Conservation (phyloP, 75 land plant genomes). For the Chamaecyparis obtusa region DNA sequence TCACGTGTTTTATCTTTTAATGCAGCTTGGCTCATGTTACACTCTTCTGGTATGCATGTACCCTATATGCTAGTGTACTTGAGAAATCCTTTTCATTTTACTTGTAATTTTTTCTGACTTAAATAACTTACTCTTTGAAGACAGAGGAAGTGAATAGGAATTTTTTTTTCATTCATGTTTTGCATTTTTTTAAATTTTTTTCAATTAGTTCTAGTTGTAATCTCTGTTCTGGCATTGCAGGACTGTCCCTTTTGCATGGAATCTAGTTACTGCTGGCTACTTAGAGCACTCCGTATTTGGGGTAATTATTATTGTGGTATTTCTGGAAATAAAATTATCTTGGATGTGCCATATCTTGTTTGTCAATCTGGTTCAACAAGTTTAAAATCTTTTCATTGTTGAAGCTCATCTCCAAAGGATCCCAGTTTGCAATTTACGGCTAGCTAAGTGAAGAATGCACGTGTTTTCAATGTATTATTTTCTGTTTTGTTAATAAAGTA, state of each 20-base stretch:
- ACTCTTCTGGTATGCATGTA: not conserved
- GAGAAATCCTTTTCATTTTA: not conserved
- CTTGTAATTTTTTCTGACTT: not conserved
- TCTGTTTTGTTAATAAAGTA: not conserved
- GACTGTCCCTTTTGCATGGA: constrained; percentile 96
- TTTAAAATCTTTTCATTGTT: not conserved
- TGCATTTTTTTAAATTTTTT: not conserved
- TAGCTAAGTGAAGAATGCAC: not conserved
- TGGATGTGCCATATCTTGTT: constrained; percentile 1
- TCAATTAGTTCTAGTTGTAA: not conserved
- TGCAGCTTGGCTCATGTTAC: not conserved
- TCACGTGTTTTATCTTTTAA: not conserved
- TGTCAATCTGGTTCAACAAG: not conserved
- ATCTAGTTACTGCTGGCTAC: constrained; percentile 87
- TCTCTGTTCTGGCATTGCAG: constrained; percentile 35
- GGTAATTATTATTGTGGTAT: constrained; percentile 33
- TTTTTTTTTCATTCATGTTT: not conserved
- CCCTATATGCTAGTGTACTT: not conserved
- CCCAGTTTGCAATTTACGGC: constrained; percentile 5
- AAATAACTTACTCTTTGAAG: not conserved
- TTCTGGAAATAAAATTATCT: not conserved
- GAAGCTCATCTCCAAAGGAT: not conserved
- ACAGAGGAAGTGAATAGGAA: not conserved
- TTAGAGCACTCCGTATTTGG: constrained; percentile 73
- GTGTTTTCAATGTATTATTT: not conserved